These are phyloP conservation scores for Clitopilus passeckerianus DNA, from an alignment of 768 basidiomycete species.

Conservation along the genomic window DNA sequence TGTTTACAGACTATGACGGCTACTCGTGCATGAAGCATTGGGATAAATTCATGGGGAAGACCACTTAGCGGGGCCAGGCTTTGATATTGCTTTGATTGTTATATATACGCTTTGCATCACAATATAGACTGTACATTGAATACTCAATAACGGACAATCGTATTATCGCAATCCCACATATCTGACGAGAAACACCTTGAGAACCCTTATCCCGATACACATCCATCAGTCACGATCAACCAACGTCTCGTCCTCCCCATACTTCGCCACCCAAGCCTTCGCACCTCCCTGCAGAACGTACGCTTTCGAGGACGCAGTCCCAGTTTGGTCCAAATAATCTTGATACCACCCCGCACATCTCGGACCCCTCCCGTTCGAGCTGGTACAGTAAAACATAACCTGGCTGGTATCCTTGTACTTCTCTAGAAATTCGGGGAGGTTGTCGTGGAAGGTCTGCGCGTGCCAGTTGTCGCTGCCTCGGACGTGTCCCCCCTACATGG, in stretches of 20 bases:
- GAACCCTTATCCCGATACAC: too few species aligned
- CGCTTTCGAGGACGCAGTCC: conserved; percentile 27
- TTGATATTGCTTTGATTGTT: background rate
- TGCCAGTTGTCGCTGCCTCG: conserved; percentile 42
- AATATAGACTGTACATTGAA: background rate
- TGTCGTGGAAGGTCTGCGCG: conserved; percentile 47
- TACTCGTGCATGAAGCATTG: conserved; percentile 39
- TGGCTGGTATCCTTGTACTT: conserved; percentile 29
- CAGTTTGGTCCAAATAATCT: conserved; percentile 33
- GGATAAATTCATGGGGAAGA: conserved; percentile 21
- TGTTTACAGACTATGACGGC: conserved; percentile 30
- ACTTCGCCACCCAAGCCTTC: conserved; percentile 34
- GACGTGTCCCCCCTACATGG: conserved; percentile 45
- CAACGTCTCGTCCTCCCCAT: conserved; percentile 21
- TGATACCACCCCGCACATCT: conserved; percentile 57
- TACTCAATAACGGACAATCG: too few species aligned
- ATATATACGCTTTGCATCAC: background rate
- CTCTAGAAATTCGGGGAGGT: conserved; percentile 35
- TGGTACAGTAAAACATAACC: conserved; percentile 53
- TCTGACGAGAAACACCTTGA: too few species aligned
- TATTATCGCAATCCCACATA: too few species aligned
- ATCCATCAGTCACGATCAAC: conserved; percentile 17
- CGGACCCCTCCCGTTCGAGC: conserved; percentile 47
- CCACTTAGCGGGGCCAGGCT: background rate
- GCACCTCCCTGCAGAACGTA: conserved; percentile 39